These are phyloP conservation scores for Cyclotella sp. DNA, from an alignment of 108 stramenopile species.

Conservation along the genomic window DNA sequence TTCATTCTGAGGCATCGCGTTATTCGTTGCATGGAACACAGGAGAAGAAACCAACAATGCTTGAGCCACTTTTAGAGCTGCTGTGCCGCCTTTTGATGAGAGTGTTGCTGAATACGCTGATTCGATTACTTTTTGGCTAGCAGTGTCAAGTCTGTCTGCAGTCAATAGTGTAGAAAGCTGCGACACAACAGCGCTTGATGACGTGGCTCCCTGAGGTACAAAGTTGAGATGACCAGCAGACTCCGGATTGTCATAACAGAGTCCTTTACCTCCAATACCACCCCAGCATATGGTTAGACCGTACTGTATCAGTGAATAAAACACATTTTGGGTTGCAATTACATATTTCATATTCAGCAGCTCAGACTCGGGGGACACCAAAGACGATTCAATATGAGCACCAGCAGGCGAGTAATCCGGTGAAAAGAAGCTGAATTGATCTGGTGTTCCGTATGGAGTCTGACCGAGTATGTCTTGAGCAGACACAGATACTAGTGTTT, in stretches of 20 bases:
- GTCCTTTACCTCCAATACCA: constrained; percentile 15
- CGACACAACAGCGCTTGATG: constrained; percentile 30
- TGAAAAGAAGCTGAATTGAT: constrained; percentile 8
- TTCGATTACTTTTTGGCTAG: constrained; percentile 17
- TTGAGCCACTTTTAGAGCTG: constrained; percentile 23
- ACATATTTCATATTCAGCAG: constrained; percentile 24
- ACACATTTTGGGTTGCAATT: constrained; percentile 31
- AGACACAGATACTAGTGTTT: constrained; percentile 1
- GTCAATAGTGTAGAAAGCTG: constrained; percentile 63
- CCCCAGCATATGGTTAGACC: constrained; percentile 33
- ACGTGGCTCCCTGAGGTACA: neutral
- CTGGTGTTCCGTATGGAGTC: constrained; percentile 22
- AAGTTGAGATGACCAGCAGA: constrained; percentile 18
- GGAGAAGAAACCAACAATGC: constrained; percentile 21
- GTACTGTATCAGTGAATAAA: constrained; percentile 21
- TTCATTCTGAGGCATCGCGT: neutral
- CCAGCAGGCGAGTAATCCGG: constrained; percentile 37
- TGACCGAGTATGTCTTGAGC: constrained; percentile 18
- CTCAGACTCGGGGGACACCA: constrained; percentile 41
- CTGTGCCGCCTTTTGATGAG: neutral
- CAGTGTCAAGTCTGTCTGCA: constrained; percentile 46
- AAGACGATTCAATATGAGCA: constrained; percentile 12
- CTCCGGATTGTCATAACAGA: neutral
- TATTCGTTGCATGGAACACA: constrained; percentile 33
- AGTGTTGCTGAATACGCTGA: neutral